Percentiles rank a stretch among this genome's conserved stretches.
phyloP scores from a whole-genome alignment of 2,329 filamentous ascomycete species.

The Scedosporium apiospermum region DNA sequence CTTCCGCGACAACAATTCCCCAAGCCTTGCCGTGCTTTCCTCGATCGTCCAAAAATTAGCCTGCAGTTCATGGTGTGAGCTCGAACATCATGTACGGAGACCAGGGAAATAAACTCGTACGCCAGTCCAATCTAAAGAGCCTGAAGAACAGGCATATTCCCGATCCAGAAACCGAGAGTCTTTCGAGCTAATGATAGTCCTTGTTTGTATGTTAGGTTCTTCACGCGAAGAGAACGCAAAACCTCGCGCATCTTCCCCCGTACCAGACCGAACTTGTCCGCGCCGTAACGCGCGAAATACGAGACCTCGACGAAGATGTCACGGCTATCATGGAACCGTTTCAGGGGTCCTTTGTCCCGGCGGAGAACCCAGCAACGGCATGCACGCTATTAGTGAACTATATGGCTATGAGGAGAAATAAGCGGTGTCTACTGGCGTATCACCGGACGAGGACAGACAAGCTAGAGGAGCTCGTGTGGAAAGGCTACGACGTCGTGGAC shows the following conservation, averaged over 20 bases:
- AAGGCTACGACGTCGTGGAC: slow-evolving; percentile 74
- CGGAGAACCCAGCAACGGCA: slow-evolving; percentile 71
- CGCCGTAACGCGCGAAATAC: slow-evolving; percentile 78
- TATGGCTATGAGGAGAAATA: slow-evolving; percentile 89
- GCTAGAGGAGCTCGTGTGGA: slow-evolving; percentile 90
- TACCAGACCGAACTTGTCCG: slow-evolving; percentile 91
- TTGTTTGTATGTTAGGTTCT: slow-evolving; percentile 53
- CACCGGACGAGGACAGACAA: slow-evolving; percentile 85
- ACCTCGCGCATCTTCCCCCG: slow-evolving; percentile 73
- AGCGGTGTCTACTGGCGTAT: slow-evolving; percentile 89
- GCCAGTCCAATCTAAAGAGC: not conserved
- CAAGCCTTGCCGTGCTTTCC: not conserved
- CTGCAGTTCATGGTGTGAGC: not conserved
- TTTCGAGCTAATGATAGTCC: too few species aligned
- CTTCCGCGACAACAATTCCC: not conserved
- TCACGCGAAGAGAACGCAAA: slow-evolving; percentile 90
- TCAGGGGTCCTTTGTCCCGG: slow-evolving; percentile 75
- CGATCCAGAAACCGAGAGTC: too few species aligned
- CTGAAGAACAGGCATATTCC: too few species aligned
- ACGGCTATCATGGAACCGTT: slow-evolving; percentile 71
- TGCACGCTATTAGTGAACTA: slow-evolving; percentile 89
- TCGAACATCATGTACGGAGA: slow-evolving; percentile 10
- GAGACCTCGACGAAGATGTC: slow-evolving; percentile 84
- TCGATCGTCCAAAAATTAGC: not conserved
- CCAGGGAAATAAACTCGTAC: slow-evolving; percentile 11